Base-by-base conservation (phyloP, 805 yeast species). In the Metschnikowia aberdeeniae region DNA sequence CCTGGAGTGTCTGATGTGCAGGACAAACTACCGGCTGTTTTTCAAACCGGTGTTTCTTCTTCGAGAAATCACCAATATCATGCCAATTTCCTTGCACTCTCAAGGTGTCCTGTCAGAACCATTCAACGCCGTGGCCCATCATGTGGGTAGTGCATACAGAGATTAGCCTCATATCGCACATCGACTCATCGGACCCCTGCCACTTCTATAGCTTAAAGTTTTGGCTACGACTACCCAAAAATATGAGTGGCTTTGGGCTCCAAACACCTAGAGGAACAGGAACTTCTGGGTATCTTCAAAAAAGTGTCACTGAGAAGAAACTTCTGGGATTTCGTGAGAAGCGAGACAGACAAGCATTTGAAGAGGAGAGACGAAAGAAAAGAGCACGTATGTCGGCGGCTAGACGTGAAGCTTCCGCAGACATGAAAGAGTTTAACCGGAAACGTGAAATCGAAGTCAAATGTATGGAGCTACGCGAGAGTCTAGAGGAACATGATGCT, bases 211-310 rank as follows among this genome's bases (percentile, higher is more conserved):
- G 26, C 26, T 22, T 22, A 17, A 17, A 3, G 26, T 3, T 22
- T 22, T 22, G 26, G 6, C 8, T 7, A 22, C 8, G 8, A 6
- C 8, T 22, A 22, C 26, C 26, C 26, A 22, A 3, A 22, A 7
- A 13, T 12, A 38, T 39, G 42, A 40, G 77, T 55, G 82, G 83
- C 5, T 73, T 80, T 35, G 84, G 84, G 0, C 63, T 80, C 19
- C 70, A 69, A 34, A 73, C 78, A 0, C 77, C 83, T 0, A 65
- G 82, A 51, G 86, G 87, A 0, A 69, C 84, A 0, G 81, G 83
- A 0, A 81, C 87, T 0, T 80, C 83, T 20, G 87, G 87, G 0
- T 70, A 72, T 52, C 73, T 81, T 2, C 83, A 80, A 53, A 67
- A 70, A 49, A 80, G 70, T 51, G 56, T 61, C 1, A 59, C 73